Evolutionary conservation across 805 yeast genomes (phyloP), one percentile per base, ranked within the genome.

Genomic region (Jamesozyma piceae): DNA sequence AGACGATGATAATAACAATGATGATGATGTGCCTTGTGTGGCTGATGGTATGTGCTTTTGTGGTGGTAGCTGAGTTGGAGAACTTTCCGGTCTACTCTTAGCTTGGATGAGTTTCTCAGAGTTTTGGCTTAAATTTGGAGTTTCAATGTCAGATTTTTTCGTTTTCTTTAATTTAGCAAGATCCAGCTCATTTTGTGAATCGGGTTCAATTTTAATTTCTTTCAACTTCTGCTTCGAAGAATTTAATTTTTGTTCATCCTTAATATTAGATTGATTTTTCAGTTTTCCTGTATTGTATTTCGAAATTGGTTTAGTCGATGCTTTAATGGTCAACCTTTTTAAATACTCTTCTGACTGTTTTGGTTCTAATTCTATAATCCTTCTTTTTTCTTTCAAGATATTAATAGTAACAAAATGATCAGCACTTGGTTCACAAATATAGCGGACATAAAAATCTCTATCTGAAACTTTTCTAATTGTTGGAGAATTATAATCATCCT

Each of bases 371-470:
- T 39, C 21, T 22, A 51, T 38, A 3, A 55, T 49, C 11, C 48
- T 37, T 39, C 44, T 53, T 10, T 49, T 43, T 20, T 53, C 54
- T 5, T 50, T 47, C 21, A 49, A 45, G 17, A 50, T 62, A 49
- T 46, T 57, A 37, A 42, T 48, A 13, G 31, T 37, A 10, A 34
- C 63, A 48, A 51, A 52, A 51, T 37, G 47, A 39, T 42, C 56
- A 37, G 52, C 58, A 41, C 52, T 51, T 41, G 47, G 67, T 48
- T 66, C 70, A 46, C 64, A 65, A 15, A 63, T 64, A 40, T 49
- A 58, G 4, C 60, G 54, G 24, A 62, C 61, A 9, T 55, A 33
- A 45, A 64, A 66, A 22, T 61, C 62, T 22, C 34, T 47, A 37
- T 54, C 62, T 17, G 17, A 27, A 11, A 15, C 21, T 10, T 17